A percentile compares a stretch with the other conserved stretches of the same genome.
These are phyloP conservation scores for Cymbopogon citratus DNA, from an alignment of 176 grass and related monocot genomes.

Conservation along the genomic window DNA sequence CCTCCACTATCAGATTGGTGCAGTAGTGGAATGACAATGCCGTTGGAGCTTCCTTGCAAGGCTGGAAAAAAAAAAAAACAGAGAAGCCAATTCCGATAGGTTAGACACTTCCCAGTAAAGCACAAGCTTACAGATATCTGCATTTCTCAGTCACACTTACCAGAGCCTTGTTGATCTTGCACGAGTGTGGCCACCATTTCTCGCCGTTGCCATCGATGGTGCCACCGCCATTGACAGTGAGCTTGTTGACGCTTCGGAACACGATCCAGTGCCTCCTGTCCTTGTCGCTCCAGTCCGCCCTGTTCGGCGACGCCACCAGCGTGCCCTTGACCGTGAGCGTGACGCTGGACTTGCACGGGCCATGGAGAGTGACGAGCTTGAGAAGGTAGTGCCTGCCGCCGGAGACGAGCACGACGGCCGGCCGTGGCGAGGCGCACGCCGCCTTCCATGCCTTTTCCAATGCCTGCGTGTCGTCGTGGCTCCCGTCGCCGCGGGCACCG, in stretches of 20 bases:
- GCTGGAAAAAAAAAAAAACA: conserved; percentile 38
- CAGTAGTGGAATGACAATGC: conserved; percentile 28
- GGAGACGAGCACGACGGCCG: conserved; percentile 52
- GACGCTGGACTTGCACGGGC: conserved; percentile 60
- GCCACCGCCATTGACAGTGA: conserved; percentile 58
- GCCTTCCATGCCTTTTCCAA: conserved; percentile 41
- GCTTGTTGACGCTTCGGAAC: conserved; percentile 23
- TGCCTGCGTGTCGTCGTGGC: conserved; percentile 52
- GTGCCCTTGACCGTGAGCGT: conserved; percentile 48
- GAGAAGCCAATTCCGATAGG: neutral
- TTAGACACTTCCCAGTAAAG: neutral
- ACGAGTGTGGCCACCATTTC: conserved; percentile 67
- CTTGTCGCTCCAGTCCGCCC: conserved; percentile 32
- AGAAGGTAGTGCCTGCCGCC: conserved; percentile 47
- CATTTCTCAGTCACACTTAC: conserved; percentile 37
- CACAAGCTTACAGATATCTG: neutral
- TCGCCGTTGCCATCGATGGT: conserved; percentile 68
- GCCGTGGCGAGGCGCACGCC: conserved; percentile 47
- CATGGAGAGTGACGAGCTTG: conserved; percentile 36
- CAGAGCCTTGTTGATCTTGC: conserved; percentile 54
- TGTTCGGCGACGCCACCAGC: conserved; percentile 43
- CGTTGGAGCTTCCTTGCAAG: conserved; percentile 68
- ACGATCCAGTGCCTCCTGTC: conserved; percentile 53
- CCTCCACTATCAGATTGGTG: neutral
- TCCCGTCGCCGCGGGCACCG: conserved; percentile 54